Conservation (phyloP, 306 rosid species). For the Fagus crenata region DNA sequence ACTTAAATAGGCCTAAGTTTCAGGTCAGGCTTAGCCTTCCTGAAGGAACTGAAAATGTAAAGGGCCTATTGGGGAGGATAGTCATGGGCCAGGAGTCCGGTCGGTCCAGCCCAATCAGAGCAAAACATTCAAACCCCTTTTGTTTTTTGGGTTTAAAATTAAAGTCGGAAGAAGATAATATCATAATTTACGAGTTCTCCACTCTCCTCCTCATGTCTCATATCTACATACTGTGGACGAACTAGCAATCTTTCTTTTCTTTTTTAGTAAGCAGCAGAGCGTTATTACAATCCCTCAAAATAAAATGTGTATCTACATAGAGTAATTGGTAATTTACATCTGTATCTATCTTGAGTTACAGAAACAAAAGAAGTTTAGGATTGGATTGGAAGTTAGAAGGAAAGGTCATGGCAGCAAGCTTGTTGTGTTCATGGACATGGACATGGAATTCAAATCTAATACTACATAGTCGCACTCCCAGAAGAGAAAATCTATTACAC, state of each 20-base stretch:
- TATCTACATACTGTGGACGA: not conserved
- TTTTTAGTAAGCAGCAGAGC: not conserved
- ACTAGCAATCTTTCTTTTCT: not conserved
- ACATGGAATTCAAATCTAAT: constrained; percentile 18
- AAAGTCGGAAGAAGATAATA: too few relatives aligned
- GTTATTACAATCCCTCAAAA: not conserved
- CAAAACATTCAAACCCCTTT: too few relatives aligned
- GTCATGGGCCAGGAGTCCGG: not conserved
- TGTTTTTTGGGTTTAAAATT: too few relatives aligned
- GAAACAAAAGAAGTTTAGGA: constrained; percentile 19
- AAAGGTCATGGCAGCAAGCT: constrained; percentile 37
- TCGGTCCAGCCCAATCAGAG: not conserved
- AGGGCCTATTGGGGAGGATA: not conserved
- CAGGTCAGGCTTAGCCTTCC: too few relatives aligned
- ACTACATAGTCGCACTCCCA: constrained; percentile 12
- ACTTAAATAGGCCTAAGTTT: too few relatives aligned
- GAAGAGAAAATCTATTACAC: constrained; percentile 13
- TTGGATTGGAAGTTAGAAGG: constrained; percentile 8
- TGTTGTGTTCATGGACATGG: constrained; percentile 26
- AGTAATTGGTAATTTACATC: not conserved
- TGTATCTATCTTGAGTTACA: not conserved
- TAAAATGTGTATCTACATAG: not conserved
- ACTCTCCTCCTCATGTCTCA: too few relatives aligned
- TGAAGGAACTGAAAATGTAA: too few relatives aligned
- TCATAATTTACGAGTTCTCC: too few relatives aligned